Evolutionary conservation across 2,329 filamentous ascomycete species (phyloP).

Genomic region (Cercospora zeae-maydis): DNA sequence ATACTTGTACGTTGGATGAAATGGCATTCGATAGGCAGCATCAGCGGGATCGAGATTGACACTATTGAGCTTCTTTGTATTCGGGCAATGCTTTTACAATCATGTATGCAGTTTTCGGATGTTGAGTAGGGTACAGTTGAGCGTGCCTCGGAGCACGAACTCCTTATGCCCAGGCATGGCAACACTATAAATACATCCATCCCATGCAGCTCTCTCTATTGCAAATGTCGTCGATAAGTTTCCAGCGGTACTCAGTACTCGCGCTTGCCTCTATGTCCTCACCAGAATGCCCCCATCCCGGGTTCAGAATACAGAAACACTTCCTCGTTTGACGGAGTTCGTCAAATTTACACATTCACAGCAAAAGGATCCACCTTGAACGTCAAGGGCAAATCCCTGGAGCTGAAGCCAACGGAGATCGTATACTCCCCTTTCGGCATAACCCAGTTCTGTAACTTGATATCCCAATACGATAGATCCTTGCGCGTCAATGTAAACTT

Average conservation of each 20-base stretch:
- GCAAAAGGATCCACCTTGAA: slow-evolving; percentile 17
- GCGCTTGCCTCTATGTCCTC: not conserved
- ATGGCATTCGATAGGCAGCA: not conserved
- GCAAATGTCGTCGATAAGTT: not conserved
- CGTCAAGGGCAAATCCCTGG: slow-evolving; percentile 18
- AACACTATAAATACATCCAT: not conserved
- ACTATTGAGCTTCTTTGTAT: not conserved
- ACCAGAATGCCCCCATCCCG: not conserved
- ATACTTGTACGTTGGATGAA: not conserved
- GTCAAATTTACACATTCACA: not conserved
- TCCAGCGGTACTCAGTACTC: not conserved
- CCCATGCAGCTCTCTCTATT: too few species aligned
- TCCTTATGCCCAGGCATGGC: not conserved
- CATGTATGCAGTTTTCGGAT: too few species aligned
- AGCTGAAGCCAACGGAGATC: slow-evolving; percentile 32
- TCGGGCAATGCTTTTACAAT: not conserved
- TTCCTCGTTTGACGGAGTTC: not conserved
- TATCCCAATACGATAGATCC: slow-evolving; percentile 39
- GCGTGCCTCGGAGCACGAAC: not conserved
- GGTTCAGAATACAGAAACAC: not conserved
- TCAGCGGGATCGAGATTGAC: not conserved
- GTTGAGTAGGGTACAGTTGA: too few species aligned
- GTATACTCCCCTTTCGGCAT: slow-evolving; percentile 35
- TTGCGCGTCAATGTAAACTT: slow-evolving; percentile 38
- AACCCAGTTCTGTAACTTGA: slow-evolving; percentile 37